Evolutionary conservation across 129 eudicot genomes (phyloP).

Genomic region (Lactuca saligna): DNA sequence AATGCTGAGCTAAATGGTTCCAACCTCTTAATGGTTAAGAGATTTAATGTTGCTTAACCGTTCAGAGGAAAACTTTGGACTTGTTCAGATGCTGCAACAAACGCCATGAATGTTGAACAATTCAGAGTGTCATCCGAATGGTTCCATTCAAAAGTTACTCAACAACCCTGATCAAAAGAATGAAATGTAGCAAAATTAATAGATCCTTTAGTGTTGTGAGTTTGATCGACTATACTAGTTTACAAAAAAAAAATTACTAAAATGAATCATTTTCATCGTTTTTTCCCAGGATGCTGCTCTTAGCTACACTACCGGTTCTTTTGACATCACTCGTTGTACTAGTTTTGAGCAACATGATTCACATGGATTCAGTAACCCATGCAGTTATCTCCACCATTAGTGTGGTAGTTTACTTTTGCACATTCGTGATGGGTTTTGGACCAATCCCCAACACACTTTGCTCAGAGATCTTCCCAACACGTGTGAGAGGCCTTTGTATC

Average conservation of each 20-base stretch:
- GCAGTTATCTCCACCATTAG: conserved; percentile 76
- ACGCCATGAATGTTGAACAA: too few relatives aligned
- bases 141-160: too few relatives aligned
- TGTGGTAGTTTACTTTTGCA: conserved; percentile 78
- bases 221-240: too few relatives aligned
- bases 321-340: conserved; percentile 52
- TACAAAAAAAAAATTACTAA: neutral
- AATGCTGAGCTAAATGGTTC: too few relatives aligned
- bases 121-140: too few relatives aligned
- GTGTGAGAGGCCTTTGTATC: conserved; percentile 91
- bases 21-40: too few relatives aligned
- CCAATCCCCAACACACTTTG: conserved; percentile 95
- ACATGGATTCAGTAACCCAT: conserved; percentile 44
- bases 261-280: conserved; percentile 5
- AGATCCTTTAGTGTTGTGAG: too few relatives aligned
- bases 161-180: too few relatives aligned
- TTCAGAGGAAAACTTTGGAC: too few relatives aligned
- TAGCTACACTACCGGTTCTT: conserved; percentile 67
- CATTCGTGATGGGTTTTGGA: conserved; percentile 92
- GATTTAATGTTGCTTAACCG: too few relatives aligned
- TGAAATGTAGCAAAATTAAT: too few relatives aligned
- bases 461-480: conserved; percentile 87
- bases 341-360: conserved; percentile 55
- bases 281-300: conserved; percentile 57
- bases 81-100: too few relatives aligned